Evolutionary conservation across 371 early-diverging fungal species (phyloP), one percentile per base, ranked within the genome.

Genomic region (Mortierella sp.): DNA sequence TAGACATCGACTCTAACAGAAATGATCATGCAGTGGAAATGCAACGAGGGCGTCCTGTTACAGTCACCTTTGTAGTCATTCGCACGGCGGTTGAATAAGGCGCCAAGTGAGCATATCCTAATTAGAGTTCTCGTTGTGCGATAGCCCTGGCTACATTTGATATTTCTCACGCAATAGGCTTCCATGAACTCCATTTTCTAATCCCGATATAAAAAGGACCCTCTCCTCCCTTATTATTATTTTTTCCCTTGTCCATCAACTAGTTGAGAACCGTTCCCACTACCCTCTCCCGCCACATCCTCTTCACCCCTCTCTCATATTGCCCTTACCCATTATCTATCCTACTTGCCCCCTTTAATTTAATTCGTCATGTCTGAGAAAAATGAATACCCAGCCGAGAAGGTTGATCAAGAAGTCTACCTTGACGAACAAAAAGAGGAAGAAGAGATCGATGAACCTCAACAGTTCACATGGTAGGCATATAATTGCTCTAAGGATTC

Each of bases 401-500:
- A 55, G 3, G 10, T n/a, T n/a, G n/a, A n/a, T n/a, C n/a, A n/a
- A n/a, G n/a, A n/a, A n/a, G 24, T 64, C 55, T 39, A 66, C 0
- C 54, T 68, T 16, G 70, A 70, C 18, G 26, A 68, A 18, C 1
- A 22, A 18, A 3, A 14, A 12, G 59, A 59, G 5, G 66, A 65
- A 1, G 66, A 75, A 5, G 77, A 76, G 14, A 22, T 77, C 59
- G 49, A 64, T 35, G 77, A 77, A 55, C 43, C 54, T 5, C 64
- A 68, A 0, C 77, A 77, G 59, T 77, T 77, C 65, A 77, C 77
- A 16, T 70, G 71, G 77, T 77, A 76, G 4, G 64, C 32, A 22
- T 10, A 11, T 1, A 16, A 26, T 18, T 20, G 32, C 94, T 92
- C 43, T 93, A 92, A 45, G 85, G 92, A 87, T 93, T 91, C 73